A percentile compares a stretch with the other conserved stretches of the same genome.
Evolutionary conservation across 2,329 filamentous ascomycete genomes (phyloP).

Genomic region (Fusarium longipes): DNA sequence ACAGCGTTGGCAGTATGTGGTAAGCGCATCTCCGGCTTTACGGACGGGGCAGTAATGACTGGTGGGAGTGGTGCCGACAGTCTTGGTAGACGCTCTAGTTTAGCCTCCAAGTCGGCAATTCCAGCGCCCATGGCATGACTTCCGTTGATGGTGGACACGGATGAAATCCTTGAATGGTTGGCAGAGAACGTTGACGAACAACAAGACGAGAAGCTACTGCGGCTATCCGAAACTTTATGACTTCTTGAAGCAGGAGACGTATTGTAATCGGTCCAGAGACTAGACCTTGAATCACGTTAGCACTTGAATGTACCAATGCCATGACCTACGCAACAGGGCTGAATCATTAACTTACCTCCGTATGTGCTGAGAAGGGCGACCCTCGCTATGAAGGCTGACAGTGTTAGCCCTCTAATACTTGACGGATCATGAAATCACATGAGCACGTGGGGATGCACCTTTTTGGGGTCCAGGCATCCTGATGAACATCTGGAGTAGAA

Average conservation of each 20-base stretch:
- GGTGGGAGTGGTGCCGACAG: slow-evolving; percentile 28
- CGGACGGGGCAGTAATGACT: slow-evolving; percentile 15
- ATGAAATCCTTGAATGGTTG: slow-evolving; percentile 65
- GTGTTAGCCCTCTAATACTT: not conserved
- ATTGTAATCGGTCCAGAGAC: slow-evolving; percentile 40
- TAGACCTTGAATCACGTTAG: slow-evolving; percentile 38
- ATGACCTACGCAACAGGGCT: not conserved
- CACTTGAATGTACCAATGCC: not conserved
- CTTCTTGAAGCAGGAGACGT: slow-evolving; percentile 21
- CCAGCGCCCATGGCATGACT: slow-evolving; percentile 51
- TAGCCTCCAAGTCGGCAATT: slow-evolving; percentile 55
- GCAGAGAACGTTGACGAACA: slow-evolving; percentile 59
- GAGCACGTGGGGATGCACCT: slow-evolving; percentile 28
- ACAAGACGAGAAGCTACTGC: slow-evolving; percentile 64
- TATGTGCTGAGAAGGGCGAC: slow-evolving; percentile 33
- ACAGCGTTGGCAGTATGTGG: slow-evolving; percentile 3
- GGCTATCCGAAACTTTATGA: slow-evolving; percentile 59
- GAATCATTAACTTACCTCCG: slow-evolving; percentile 33
- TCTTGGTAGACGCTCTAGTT: slow-evolving; percentile 46
- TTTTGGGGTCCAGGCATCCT: slow-evolving; percentile 37
- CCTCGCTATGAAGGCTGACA: slow-evolving; percentile 26
- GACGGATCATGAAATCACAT: not conserved
- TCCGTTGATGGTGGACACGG: slow-evolving; percentile 62
- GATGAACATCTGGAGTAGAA: slow-evolving; percentile 37
- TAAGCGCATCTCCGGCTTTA: slow-evolving; percentile 21